These are phyloP conservation scores for Botryosphaeria dothidea DNA, from an alignment of 2,329 filamentous ascomycete species.

Conservation along the genomic window DNA sequence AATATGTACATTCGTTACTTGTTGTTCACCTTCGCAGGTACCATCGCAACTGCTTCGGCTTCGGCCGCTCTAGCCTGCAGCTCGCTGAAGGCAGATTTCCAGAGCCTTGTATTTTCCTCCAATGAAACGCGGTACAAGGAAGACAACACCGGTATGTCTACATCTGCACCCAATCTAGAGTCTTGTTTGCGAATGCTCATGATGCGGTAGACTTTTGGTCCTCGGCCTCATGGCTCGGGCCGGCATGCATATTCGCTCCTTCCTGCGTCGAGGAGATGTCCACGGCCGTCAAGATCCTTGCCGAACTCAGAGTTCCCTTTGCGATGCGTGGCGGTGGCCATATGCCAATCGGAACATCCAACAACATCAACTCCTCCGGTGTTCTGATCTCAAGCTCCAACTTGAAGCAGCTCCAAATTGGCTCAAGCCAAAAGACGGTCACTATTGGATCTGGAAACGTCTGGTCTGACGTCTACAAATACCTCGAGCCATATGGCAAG, in stretches of 20 bases:
- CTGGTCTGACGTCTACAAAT: constrained; percentile 32
- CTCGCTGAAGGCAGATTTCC: background rate
- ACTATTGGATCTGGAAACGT: constrained; percentile 30
- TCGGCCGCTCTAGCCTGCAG: background rate
- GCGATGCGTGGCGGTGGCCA: constrained; percentile 29
- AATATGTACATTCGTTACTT: background rate
- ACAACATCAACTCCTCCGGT: constrained; percentile 16
- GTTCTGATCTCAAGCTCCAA: constrained; percentile 25
- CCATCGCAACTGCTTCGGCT: background rate
- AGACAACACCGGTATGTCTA: background rate
- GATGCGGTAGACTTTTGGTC: background rate
- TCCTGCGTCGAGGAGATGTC: background rate
- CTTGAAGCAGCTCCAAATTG: constrained; percentile 27
- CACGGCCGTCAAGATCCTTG: background rate
- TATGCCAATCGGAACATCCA: constrained; percentile 24
- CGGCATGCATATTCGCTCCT: constrained; percentile 14
- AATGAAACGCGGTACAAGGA: background rate
- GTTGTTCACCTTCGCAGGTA: background rate
- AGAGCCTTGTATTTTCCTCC: background rate
- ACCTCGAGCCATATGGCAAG: constrained; percentile 25
- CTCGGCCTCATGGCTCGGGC: background rate
- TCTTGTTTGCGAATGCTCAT: background rate
- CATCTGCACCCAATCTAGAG: background rate
- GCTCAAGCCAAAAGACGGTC: constrained; percentile 26
- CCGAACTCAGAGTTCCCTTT: constrained; percentile 18